Evolutionary conservation across 805 yeast species (phyloP).

Genomic region (Candida sanyiensis): DNA sequence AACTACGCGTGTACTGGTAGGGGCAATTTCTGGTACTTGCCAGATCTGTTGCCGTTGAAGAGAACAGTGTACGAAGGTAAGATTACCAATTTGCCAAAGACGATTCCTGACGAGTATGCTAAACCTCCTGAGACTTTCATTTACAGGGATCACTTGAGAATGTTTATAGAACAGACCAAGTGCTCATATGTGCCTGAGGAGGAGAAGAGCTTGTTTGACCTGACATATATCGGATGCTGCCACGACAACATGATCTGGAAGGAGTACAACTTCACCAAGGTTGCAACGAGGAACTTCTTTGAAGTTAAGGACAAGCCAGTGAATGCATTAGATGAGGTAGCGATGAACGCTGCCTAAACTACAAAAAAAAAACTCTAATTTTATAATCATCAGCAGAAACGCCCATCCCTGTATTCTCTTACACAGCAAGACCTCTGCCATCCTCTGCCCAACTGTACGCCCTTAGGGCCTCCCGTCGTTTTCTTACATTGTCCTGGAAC

Average conservation of each 20-base stretch:
- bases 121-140: slow-evolving; percentile 26
- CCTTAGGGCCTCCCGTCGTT: slow-evolving; percentile 27
- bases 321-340: slow-evolving; percentile 22
- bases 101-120: slow-evolving; percentile 34
- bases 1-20: slow-evolving; percentile 32
- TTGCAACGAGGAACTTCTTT: slow-evolving; percentile 19
- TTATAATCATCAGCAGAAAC: neutral
- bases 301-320: slow-evolving; percentile 15
- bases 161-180: slow-evolving; percentile 33
- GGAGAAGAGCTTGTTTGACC: slow-evolving; percentile 31
- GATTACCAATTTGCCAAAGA: slow-evolving; percentile 40
- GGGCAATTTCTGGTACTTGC: slow-evolving; percentile 42
- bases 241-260: slow-evolving; percentile 35
- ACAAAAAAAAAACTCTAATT: neutral
- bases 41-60: slow-evolving; percentile 48
- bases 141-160: slow-evolving; percentile 32
- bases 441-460: slow-evolving; percentile 33
- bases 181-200: slow-evolving; percentile 38
- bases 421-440: slow-evolving; percentile 34
- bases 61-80: slow-evolving; percentile 56
- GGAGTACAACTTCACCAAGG: slow-evolving; percentile 32
- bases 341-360: slow-evolving; percentile 11
- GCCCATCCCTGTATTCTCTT: too few species aligned
- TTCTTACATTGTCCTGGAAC: slow-evolving; percentile 19
- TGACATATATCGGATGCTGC: slow-evolving; percentile 36